Conservation (phyloP, 805 yeast genomes). For the Ogataea ganodermae region DNA sequence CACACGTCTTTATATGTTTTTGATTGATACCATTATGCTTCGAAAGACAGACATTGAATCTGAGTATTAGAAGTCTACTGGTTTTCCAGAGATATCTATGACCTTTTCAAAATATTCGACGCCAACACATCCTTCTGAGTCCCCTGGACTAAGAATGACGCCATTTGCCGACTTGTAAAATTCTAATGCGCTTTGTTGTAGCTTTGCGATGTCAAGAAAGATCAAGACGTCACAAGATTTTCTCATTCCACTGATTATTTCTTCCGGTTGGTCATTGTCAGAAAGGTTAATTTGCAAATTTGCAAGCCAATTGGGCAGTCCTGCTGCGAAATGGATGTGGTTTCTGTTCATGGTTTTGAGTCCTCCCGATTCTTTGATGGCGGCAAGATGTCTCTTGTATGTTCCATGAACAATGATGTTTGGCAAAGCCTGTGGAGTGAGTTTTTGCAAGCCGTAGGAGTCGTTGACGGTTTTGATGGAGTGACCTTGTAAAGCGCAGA, state of each 20-base stretch:
- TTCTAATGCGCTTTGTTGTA: constrained; percentile 45
- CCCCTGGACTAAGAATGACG: constrained; percentile 70
- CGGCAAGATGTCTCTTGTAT: constrained; percentile 44
- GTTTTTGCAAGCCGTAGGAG: constrained; percentile 33
- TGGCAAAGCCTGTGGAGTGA: constrained; percentile 46
- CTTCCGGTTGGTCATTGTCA: constrained; percentile 8
- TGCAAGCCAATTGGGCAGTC: constrained; percentile 39
- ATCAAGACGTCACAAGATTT: constrained; percentile 57
- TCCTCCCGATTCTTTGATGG: constrained; percentile 56
- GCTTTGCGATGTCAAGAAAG: constrained; percentile 55
- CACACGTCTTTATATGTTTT: constrained; percentile 1
- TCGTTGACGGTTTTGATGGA: constrained; percentile 51
- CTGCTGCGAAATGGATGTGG: constrained; percentile 84
- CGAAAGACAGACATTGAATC: not conserved
- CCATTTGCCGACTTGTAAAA: constrained; percentile 71
- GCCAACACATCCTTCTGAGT: constrained; percentile 52
- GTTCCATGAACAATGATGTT: constrained; percentile 79
- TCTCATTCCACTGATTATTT: constrained; percentile 76
- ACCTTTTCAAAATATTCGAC: constrained; percentile 42
- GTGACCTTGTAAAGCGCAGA: constrained; percentile 97
- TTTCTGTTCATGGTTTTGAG: constrained; percentile 71
- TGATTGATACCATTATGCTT: constrained; percentile 6
- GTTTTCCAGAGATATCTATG: constrained; percentile 25
- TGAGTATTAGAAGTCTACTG: constrained; percentile 4
- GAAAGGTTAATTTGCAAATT: not conserved